A percentile compares a stretch with the other conserved stretches of the same genome.
phyloP scores from a whole-genome alignment of 179 eudicot species.

The Nepenthes alata region DNA sequence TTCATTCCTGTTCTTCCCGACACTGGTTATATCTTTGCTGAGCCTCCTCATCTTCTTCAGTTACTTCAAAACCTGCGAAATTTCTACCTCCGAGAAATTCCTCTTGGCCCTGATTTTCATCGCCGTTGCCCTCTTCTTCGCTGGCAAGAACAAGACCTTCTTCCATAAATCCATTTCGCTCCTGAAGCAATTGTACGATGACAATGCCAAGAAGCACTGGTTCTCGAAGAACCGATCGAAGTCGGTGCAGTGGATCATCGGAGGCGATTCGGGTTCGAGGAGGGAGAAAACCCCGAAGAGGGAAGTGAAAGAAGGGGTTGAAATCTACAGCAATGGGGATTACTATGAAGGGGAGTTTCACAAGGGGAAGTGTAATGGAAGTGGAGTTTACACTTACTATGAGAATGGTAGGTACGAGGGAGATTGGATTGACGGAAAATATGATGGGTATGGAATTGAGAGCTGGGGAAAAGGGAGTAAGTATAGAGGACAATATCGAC shows the following conservation, averaged over 20 bases:
- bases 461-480: slow-evolving; percentile 80
- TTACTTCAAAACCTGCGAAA: slow-evolving; percentile 22
- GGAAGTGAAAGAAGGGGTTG: slow-evolving; percentile 14
- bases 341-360: slow-evolving; percentile 81
- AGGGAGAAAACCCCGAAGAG: neutral
- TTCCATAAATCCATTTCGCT: slow-evolving; percentile 20
- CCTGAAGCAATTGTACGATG: slow-evolving; percentile 10
- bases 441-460: slow-evolving; percentile 84
- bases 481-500: slow-evolving; percentile 67
- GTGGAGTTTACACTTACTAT: slow-evolving; percentile 68
- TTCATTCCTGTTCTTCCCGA: neutral
- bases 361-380: slow-evolving; percentile 63
- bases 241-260: slow-evolving; percentile 74
- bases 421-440: slow-evolving; percentile 78
- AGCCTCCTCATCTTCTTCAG: slow-evolving; percentile 25
- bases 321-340: slow-evolving; percentile 69
- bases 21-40: slow-evolving; percentile 19
- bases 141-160: slow-evolving; percentile 31
- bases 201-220: slow-evolving; percentile 11
- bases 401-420: slow-evolving; percentile 81
- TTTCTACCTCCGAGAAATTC: slow-evolving; percentile 49
- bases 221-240: slow-evolving; percentile 14
- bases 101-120: slow-evolving; percentile 40
- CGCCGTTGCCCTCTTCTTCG: slow-evolving; percentile 42
- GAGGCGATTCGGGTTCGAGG: slow-evolving; percentile 20